Evolutionary conservation across 2,329 filamentous ascomycete genomes (phyloP).

Genomic region (Venturia oleaginea): DNA sequence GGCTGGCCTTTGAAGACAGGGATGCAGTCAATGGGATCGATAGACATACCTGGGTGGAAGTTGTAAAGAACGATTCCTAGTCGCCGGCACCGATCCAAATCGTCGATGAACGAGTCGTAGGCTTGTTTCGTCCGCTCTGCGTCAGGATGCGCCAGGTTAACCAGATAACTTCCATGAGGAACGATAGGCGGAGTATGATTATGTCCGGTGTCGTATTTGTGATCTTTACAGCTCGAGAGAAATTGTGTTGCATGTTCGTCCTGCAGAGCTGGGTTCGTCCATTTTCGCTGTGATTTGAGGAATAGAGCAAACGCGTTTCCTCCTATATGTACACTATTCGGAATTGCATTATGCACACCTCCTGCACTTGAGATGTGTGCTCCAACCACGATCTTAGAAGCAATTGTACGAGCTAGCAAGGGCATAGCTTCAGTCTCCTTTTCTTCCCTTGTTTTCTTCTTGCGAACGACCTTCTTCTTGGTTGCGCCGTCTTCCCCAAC

Average conservation of each 20-base stretch:
- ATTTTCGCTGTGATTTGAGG: constrained; percentile 93
- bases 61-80: constrained; percentile 92
- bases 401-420: constrained; percentile 58
- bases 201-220: constrained; percentile 61
- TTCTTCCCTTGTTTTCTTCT: constrained; percentile 49
- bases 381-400: constrained; percentile 75
- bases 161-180: constrained; percentile 91
- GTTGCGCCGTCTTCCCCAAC: constrained; percentile 13
- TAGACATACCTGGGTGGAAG: constrained; percentile 63
- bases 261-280: constrained; percentile 72
- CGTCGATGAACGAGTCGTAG: constrained; percentile 77
- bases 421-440: constrained; percentile 51
- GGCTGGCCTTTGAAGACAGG: background rate
- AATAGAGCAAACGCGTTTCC: constrained; percentile 93
- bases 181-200: constrained; percentile 50
- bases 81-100: constrained; percentile 73
- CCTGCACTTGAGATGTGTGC: constrained; percentile 88
- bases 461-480: constrained; percentile 22
- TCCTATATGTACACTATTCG: constrained; percentile 67
- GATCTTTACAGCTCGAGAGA: constrained; percentile 54
- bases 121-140: constrained; percentile 72
- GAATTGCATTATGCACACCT: constrained; percentile 84
- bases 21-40: background rate
- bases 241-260: constrained; percentile 62
- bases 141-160: constrained; percentile 87